Base-by-base conservation (phyloP, 148 eudicot genomes). In the Rheum nobile region DNA sequence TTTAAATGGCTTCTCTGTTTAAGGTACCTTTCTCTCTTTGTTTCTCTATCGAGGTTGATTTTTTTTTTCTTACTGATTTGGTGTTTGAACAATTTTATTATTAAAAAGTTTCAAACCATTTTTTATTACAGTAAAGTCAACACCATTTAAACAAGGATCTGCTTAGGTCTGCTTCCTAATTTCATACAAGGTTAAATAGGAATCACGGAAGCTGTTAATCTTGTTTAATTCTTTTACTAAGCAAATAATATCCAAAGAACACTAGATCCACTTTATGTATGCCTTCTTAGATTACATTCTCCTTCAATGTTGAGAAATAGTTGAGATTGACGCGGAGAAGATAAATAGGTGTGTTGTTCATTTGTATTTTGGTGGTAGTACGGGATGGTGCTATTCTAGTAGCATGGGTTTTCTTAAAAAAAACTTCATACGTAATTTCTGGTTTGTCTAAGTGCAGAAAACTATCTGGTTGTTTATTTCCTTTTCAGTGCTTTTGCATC, bases 1-100 rank as follows among this genome's bases (percentile, higher is more conserved):
- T 28, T 24, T 24, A 32, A 67, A 85, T 85, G 88, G 88, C 88
- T 46, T 79, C 83, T 55, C 79, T 85, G 50, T 85, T 81, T 73
- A 85, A 83, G 88, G 88, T 85, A 83, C 42, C 65, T 28, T 42
- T 12, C 22, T 14, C 13, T 9, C 14, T 6, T 17, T 26, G 22
- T 11, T 17, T 7, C 13, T 50, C 37, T 52, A 22, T 52, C 0
- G 26, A 52, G 59, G 26, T 52, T 52, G 24, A 52, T n/a, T 50
- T 2, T n/a, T 52, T n/a, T n/a, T 52, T n/a, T n/a, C 59, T 5
- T 52, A 5, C 21, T 52, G 26, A 7, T n/a, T 52, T 8, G 8
- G n/a, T 52, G 9, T n/a, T 7, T 50, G 22, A 50, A 52, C n/a
- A 6, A 5, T 22, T 4, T 52, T 28, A 21, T 6, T 52, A 14